These are phyloP conservation scores for Kwoniella pini DNA, from an alignment of 768 basidiomycete species.

Conservation along the genomic window DNA sequence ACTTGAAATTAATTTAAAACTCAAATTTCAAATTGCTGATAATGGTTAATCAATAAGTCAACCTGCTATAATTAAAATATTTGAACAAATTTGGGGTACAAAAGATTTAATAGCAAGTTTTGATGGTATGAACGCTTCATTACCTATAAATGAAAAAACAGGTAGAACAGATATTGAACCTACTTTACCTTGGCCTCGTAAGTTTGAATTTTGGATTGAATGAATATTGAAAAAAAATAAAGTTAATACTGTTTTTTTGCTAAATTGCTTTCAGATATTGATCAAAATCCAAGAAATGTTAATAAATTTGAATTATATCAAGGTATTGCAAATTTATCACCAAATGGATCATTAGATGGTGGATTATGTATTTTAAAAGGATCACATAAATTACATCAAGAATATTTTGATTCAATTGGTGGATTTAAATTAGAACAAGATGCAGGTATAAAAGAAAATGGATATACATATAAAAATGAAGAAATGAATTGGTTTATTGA, in stretches of 20 bases:
- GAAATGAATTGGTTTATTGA: constrained; percentile 46
- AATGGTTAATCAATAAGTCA: no score
- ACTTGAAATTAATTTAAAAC: no score
- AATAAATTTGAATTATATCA: constrained; percentile 28
- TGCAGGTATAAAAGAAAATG: constrained; percentile 16
- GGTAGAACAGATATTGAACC: constrained; percentile 18
- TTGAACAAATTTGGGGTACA: constrained; percentile 51
- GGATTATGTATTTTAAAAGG: constrained; percentile 51
- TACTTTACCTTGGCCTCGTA: constrained; percentile 27
- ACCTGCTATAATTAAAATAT: constrained; percentile 40
- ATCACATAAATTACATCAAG: constrained; percentile 26
- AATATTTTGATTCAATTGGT: constrained; percentile 23
- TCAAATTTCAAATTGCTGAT: no score
- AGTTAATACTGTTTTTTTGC: no score
- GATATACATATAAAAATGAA: constrained; percentile 30
- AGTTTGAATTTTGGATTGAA: background rate
- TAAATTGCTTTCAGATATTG: constrained; percentile 22
- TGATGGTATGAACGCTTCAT: constrained; percentile 31
- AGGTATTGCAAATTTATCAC: constrained; percentile 31
- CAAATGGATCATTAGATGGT: constrained; percentile 46
- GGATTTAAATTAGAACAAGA: constrained; percentile 13
- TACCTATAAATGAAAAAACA: constrained; percentile 18
- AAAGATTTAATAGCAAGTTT: constrained; percentile 43
- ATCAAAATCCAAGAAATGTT: constrained; percentile 37
- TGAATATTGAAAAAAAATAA: no score